These are phyloP conservation scores for Neurospora intermedia DNA, from an alignment of 495 filamentous ascomycete genomes.

Conservation along the genomic window DNA sequence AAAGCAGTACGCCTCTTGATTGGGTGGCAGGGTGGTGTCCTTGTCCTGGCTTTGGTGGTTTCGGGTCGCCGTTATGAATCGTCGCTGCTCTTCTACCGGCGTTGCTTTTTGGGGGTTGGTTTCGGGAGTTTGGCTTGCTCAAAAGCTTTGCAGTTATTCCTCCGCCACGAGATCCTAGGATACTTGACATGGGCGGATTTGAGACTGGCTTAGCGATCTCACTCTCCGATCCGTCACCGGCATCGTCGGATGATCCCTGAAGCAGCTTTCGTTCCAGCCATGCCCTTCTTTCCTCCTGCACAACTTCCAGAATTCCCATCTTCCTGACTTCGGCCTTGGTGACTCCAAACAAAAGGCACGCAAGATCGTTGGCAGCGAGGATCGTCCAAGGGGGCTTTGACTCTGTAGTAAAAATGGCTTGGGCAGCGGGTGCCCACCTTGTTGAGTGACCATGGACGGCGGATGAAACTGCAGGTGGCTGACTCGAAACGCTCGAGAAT, in stretches of 20 bases:
- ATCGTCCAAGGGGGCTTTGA: constrained; percentile 86
- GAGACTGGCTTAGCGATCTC: constrained; percentile 31
- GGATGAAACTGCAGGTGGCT: constrained; percentile 23
- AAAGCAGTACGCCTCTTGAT: constrained; percentile 83
- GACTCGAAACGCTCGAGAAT: constrained; percentile 19
- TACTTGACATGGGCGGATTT: constrained; percentile 36
- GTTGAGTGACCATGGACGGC: constrained; percentile 73
- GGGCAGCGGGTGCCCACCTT: constrained; percentile 81
- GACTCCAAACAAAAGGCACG: constrained; percentile 91
- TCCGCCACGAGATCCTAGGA: constrained; percentile 51
- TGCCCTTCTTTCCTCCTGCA: constrained; percentile 70
- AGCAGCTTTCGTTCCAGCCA: constrained; percentile 87
- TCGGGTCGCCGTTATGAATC: constrained; percentile 63
- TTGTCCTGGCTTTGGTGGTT: constrained; percentile 40
- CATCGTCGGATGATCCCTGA: constrained; percentile 34
- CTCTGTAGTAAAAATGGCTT: constrained; percentile 95
- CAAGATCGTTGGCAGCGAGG: constrained; percentile 90
- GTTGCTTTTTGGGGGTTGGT: constrained; percentile 30
- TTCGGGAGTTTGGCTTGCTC: constrained; percentile 74
- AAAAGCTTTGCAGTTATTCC: constrained; percentile 80
- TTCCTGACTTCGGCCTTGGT: constrained; percentile 88
- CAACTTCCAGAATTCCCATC: constrained; percentile 90
- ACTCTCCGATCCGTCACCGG: constrained; percentile 32
- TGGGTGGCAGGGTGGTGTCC: constrained; percentile 53
- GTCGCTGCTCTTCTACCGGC: constrained; percentile 51